Conservation (phyloP, 371 early-diverging fungal genomes). For the Mucor mucedo region DNA sequence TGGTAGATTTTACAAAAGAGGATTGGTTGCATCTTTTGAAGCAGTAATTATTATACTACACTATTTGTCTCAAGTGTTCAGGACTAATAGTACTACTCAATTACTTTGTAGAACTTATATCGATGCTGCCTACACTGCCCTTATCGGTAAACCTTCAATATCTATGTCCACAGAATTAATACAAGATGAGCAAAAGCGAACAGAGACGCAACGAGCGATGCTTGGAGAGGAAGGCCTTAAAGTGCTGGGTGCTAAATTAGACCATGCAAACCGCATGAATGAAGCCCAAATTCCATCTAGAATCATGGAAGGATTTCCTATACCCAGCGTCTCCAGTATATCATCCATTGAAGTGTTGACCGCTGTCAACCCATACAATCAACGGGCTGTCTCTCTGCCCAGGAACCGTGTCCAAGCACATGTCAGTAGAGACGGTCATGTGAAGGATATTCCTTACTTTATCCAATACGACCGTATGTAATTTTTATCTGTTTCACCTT, state of each 20-base stretch:
- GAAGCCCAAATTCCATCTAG: constrained; percentile 56
- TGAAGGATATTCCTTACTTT: constrained; percentile 44
- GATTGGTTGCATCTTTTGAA: constrained; percentile 54
- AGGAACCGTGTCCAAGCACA: constrained; percentile 50
- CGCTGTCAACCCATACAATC: constrained; percentile 34
- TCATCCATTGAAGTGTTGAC: constrained; percentile 56
- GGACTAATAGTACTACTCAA: neutral
- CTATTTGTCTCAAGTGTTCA: neutral
- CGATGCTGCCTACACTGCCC: constrained; percentile 47
- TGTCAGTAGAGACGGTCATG: constrained; percentile 38
- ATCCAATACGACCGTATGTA: constrained; percentile 60
- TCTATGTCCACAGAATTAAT: constrained; percentile 40
- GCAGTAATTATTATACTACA: constrained; percentile 35
- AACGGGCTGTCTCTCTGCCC: neutral
- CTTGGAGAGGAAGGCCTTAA: constrained; percentile 38
- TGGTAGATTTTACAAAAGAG: constrained; percentile 44
- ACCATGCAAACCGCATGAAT: constrained; percentile 51
- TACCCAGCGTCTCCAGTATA: constrained; percentile 54
- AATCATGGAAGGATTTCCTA: constrained; percentile 58
- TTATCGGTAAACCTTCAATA: constrained; percentile 58
- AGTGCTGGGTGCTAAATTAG: constrained; percentile 38
- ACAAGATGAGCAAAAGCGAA: constrained; percentile 47
- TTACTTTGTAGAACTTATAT: constrained; percentile 37
- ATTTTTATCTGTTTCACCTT: neutral
- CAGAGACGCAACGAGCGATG: constrained; percentile 41